Conservation (phyloP, 2,329 filamentous ascomycete genomes). For the Claviceps sorghi region DNA sequence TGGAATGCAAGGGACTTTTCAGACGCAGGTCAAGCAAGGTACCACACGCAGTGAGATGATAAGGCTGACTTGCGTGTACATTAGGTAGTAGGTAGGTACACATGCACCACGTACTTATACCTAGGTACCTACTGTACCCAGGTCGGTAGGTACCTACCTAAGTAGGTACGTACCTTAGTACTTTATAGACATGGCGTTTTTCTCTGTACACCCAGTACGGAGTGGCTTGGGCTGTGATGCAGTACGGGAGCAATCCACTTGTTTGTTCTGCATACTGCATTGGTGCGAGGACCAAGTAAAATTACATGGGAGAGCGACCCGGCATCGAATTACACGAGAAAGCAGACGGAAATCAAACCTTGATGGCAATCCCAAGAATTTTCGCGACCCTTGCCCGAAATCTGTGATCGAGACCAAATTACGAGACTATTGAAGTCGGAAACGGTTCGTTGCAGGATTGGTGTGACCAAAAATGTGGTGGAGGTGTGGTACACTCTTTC, state of each 20-base stretch:
- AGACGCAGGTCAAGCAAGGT: background rate
- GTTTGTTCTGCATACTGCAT: constrained; percentile 1
- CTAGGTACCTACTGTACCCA: too few species aligned
- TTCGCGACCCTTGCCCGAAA: background rate
- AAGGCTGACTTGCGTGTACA: constrained; percentile 2
- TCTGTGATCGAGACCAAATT: constrained; percentile 10
- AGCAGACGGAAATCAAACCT: background rate
- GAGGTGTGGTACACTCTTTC: background rate
- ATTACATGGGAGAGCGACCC: background rate
- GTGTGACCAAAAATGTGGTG: constrained; percentile 11
- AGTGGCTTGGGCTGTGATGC: constrained; percentile 1
- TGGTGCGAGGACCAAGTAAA: background rate
- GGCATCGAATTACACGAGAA: background rate
- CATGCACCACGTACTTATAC: background rate
- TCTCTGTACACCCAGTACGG: background rate
- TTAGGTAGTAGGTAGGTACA: background rate
- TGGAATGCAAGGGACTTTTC: background rate
- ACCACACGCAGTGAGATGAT: background rate
- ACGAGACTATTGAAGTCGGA: constrained; percentile 23
- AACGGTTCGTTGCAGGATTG: constrained; percentile 17
- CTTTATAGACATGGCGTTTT: too few species aligned
- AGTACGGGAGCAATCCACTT: constrained; percentile 1
- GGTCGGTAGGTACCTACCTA: background rate
- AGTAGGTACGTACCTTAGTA: background rate
- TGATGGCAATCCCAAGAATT: background rate